Percentiles rank a stretch among this genome's conserved stretches.
These are phyloP conservation scores for Tilletia caries DNA, from an alignment of 1,284 basidiomycete genomes.

Conservation along the genomic window DNA sequence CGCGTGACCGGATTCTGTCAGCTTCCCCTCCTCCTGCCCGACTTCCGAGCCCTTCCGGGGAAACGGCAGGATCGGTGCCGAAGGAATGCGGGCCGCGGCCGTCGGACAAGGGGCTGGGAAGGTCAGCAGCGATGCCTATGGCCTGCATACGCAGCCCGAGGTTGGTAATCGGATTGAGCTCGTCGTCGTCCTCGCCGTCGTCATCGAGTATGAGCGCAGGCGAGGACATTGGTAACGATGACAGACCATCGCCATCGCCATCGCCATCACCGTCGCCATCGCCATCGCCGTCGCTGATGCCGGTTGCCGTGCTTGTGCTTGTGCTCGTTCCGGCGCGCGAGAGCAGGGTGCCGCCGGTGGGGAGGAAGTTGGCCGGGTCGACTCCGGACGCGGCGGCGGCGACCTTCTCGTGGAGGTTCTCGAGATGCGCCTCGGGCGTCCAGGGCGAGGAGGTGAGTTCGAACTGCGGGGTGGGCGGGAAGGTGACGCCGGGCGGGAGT, in stretches of 20 bases:
- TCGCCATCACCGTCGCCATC: neutral
- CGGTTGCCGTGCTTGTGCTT: neutral
- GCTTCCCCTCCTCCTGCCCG: no score
- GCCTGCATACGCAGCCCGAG: no score
- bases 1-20: no score
- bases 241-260: neutral
- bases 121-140: no score
- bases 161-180: no score
- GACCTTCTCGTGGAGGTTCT: neutral
- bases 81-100: no score
- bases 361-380: neutral
- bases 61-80: no score
- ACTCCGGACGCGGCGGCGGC: neutral
- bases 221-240: neutral
- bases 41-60: no score
- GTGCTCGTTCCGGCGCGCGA: neutral
- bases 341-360: neutral
- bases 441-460: conserved; percentile 8
- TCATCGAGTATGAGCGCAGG: neutral
- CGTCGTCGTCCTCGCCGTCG: neutral
- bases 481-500: neutral
- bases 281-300: neutral
- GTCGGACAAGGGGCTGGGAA: no score
- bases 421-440: neutral
- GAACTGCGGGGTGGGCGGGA: neutral